phyloP scores from a whole-genome alignment of 805 yeast genomes.

The Hanseniaspora thailandica region DNA sequence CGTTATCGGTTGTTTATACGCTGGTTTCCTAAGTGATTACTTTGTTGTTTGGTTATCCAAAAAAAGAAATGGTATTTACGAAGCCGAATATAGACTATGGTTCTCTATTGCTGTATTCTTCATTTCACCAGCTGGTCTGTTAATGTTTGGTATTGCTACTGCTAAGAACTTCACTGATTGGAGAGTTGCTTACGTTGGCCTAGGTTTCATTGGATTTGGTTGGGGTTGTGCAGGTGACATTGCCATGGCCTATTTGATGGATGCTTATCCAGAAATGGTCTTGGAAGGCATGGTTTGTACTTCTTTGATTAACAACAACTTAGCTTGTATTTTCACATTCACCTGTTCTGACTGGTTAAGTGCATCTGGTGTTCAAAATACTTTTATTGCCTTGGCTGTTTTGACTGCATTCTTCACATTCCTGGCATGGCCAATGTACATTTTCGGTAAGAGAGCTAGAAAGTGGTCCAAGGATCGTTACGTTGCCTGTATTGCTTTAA shows the following conservation, averaged over 20 bases:
- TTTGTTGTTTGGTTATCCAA: conserved; percentile 52
- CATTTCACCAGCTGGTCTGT: conserved; percentile 49
- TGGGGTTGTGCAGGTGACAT: conserved; percentile 65
- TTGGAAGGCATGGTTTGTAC: conserved; percentile 65
- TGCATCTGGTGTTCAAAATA: conserved; percentile 44
- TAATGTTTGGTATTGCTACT: conserved; percentile 57
- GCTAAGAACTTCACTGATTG: conserved; percentile 39
- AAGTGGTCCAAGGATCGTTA: conserved; percentile 48
- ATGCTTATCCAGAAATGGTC: conserved; percentile 56
- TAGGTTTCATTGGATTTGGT: conserved; percentile 56
- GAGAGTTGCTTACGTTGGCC: conserved; percentile 46
- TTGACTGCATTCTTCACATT: conserved; percentile 49
- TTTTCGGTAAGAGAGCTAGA: conserved; percentile 51
- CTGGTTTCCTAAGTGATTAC: conserved; percentile 49
- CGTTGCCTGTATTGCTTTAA: conserved; percentile 40
- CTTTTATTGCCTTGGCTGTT: conserved; percentile 50
- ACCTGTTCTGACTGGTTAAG: conserved; percentile 51
- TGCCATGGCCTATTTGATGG: conserved; percentile 57
- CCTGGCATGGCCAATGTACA: conserved; percentile 44
- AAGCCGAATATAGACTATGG: conserved; percentile 55
- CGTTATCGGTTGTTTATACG: conserved; percentile 51
- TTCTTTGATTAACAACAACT: conserved; percentile 47
- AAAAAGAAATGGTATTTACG: conserved; percentile 47
- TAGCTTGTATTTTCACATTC: conserved; percentile 57
- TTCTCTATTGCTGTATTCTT: conserved; percentile 45